phyloP scores from a whole-genome alignment of 345 rosid species.

The Viola odorata region DNA sequence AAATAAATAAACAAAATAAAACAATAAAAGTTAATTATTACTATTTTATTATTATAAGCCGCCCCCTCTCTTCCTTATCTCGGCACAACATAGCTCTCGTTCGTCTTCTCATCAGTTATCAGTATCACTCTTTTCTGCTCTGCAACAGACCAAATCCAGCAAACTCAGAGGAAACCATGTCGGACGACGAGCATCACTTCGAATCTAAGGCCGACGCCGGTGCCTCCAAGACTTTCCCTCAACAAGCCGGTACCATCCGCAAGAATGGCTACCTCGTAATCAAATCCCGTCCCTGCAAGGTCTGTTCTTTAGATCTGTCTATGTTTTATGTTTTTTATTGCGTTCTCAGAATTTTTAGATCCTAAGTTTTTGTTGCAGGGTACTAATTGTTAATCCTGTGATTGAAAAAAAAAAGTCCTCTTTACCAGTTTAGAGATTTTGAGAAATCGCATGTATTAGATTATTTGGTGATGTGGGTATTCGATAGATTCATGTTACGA shows the following conservation, averaged over 20 bases:
- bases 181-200: conserved; percentile 15
- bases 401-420: too few relatives aligned
- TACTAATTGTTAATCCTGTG: too few relatives aligned
- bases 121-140: too few relatives aligned
- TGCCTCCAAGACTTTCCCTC: conserved; percentile 11
- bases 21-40: too few relatives aligned
- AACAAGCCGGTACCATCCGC: conserved; percentile 12
- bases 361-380: too few relatives aligned
- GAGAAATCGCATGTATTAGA: background rate
- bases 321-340: too few relatives aligned
- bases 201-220: conserved; percentile 17
- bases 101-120: too few relatives aligned
- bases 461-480: background rate
- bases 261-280: conserved; percentile 11
- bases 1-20: too few relatives aligned
- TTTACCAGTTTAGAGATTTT: background rate
- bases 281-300: conserved; percentile 13
- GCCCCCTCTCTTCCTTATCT: too few relatives aligned
- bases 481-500: background rate
- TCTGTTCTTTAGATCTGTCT: background rate
- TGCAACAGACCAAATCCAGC: too few relatives aligned
- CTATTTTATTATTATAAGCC: too few relatives aligned
- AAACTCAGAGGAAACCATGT: background rate
- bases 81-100: too few relatives aligned
- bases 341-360: background rate